These are phyloP conservation scores for Globisporangium solare DNA, from an alignment of 352 stramenopile genomes.

Conservation along the genomic window DNA sequence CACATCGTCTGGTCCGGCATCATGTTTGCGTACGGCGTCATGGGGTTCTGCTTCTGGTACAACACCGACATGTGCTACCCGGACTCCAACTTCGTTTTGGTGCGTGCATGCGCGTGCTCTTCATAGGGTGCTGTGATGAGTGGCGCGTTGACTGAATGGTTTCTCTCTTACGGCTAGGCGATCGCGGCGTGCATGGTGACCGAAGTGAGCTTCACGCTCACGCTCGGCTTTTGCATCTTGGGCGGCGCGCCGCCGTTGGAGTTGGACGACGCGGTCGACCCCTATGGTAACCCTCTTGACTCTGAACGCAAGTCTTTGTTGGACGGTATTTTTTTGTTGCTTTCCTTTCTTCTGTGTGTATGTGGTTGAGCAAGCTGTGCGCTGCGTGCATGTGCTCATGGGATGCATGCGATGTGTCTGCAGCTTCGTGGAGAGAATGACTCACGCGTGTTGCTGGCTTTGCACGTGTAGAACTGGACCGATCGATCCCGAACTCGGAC, in stretches of 20 bases:
- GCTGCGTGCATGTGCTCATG: constrained; percentile 5
- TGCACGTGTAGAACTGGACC: constrained; percentile 39
- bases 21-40: constrained; percentile 54
- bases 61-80: constrained; percentile 60
- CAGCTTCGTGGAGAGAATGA: too few species aligned
- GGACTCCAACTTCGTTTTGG: constrained; percentile 73
- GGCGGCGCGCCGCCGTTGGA: constrained; percentile 33
- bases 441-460: neutral
- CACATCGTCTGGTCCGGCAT: constrained; percentile 71
- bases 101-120: constrained; percentile 15
- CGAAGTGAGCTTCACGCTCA: constrained; percentile 69
- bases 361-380: too few species aligned
- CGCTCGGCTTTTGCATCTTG: constrained; percentile 68
- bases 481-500: constrained; percentile 60
- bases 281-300: constrained; percentile 66
- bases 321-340: constrained; percentile 43
- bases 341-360: constrained; percentile 4
- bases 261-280: constrained; percentile 21
- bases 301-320: constrained; percentile 77
- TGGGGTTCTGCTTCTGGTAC: constrained; percentile 67
- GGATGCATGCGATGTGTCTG: too few species aligned
- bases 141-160: constrained; percentile 3
- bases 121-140: neutral
- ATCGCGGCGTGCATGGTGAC: constrained; percentile 53
- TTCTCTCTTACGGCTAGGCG: constrained; percentile 25